These are phyloP conservation scores for Penicillium aurantiogriseum DNA, from an alignment of 2,329 filamentous ascomycete genomes.

Conservation along the genomic window DNA sequence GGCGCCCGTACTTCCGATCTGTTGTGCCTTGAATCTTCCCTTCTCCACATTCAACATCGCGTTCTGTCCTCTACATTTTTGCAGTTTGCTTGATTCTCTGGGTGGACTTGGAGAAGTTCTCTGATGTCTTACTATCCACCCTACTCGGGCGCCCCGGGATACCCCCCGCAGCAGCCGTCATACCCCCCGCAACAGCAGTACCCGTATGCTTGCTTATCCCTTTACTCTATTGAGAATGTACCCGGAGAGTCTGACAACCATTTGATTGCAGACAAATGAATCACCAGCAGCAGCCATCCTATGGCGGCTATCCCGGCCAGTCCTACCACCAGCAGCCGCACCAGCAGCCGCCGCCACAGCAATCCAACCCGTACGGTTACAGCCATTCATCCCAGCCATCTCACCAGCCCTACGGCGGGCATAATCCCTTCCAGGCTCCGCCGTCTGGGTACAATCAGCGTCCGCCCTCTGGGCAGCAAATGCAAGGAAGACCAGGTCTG, in stretches of 20 bases:
- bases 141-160: conserved; percentile 56
- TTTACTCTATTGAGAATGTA: conserved; percentile 3
- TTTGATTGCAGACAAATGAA: conserved; percentile 32
- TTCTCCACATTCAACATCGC: conserved; percentile 24
- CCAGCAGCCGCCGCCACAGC: conserved; percentile 45
- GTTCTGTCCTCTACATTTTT: conserved; percentile 5
- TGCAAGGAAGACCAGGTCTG: conserved; percentile 44
- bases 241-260: conserved; percentile 4
- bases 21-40: conserved; percentile 17
- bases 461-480: conserved; percentile 34
- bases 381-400: conserved; percentile 43
- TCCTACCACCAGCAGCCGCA: conserved; percentile 45
- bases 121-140: conserved; percentile 65
- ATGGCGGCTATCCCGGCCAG: conserved; percentile 41
- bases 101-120: not conserved
- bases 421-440: conserved; percentile 23
- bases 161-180: conserved; percentile 50
- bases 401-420: conserved; percentile 34
- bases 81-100: conserved; percentile 9
- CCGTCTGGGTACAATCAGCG: conserved; percentile 35
- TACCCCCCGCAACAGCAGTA: conserved; percentile 44
- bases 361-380: conserved; percentile 43
- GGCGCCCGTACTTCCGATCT: conserved; percentile 23
- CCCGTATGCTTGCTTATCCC: conserved; percentile 34
- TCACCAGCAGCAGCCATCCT: conserved; percentile 35